These are phyloP conservation scores for Tillandsia leiboldiana DNA, from an alignment of 176 grass and related monocot genomes.

Conservation along the genomic window DNA sequence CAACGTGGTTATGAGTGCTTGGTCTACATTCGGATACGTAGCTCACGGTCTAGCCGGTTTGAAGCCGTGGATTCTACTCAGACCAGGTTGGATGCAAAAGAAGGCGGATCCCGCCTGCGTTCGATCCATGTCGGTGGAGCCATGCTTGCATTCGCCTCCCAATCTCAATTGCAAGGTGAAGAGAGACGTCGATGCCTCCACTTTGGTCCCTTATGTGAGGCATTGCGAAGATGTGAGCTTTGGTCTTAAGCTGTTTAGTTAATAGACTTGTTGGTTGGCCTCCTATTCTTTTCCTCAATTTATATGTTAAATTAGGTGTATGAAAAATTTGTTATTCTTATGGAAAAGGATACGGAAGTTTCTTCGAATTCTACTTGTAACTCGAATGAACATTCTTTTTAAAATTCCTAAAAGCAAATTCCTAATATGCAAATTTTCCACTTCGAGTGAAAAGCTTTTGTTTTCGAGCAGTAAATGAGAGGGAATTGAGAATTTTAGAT, in stretches of 20 bases:
- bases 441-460: no score
- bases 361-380: no score
- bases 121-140: constrained; percentile 39
- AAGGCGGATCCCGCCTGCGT: constrained; percentile 7
- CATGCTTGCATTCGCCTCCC: constrained; percentile 32
- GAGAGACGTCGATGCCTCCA: constrained; percentile 5
- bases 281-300: neutral
- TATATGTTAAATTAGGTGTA: neutral
- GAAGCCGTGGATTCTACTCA: constrained; percentile 37
- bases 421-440: no score
- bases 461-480: no score
- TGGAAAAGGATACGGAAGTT: no score
- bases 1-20: neutral
- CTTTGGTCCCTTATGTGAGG: constrained; percentile 23
- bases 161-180: constrained; percentile 16
- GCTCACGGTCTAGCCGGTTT: constrained; percentile 27
- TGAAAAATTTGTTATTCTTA: no score
- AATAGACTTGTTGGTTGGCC: neutral
- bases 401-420: no score
- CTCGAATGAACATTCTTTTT: no score
- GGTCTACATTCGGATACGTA: constrained; percentile 47
- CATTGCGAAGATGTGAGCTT: constrained; percentile 31
- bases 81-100: neutral
- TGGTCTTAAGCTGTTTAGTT: constrained; percentile 39
- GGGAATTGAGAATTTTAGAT: no score